Base-by-base conservation (phyloP, 306 rosid species). In the Lathyrus tuberosus region DNA sequence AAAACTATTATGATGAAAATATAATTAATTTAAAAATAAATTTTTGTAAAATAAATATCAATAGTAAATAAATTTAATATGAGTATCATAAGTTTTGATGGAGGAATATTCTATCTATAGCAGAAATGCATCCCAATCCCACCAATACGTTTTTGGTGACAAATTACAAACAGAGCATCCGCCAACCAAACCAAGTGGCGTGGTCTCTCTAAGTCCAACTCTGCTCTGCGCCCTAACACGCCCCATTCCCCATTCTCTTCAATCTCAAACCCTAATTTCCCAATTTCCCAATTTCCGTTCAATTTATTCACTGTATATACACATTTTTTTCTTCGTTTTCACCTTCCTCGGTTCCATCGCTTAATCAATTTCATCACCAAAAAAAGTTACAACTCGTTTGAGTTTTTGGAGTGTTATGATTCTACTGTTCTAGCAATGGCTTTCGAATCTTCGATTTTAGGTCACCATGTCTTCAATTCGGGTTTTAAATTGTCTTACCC, bases 351-450 rank as follows among this genome's bases (percentile, higher is more conserved):
- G n/a, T 18, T 71, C 18, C 69, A 4, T 22, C 33, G 58, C 72
- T 14, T 67, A 40, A 12, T 35, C 61, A 13, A 17, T 72, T 70
- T 24, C 44, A 41, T 61, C 30, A 12, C 63, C 40, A 35, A 35
- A 35, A 35, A 35, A 35, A 31, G 35, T 31, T 31, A 35, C 17
- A 43, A 14, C 48, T 43, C 48, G 7, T 56, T 78, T 79, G 62
- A 52, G 10, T 71, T 62, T 13, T 49, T 71, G 79, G 62, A 62
- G 37, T 62, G 78, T 75, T 82, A 64, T 57, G 61, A 22, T 54
- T 44, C 57, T 70, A 72, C 10, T 72, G 67, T 70, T 63, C 60
- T 70, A 62, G 77, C 52, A 72, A 82, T 82, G 86, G 73, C 71
- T 13, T 43, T 71, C 13, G 77, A 82, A 67, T 82, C 81, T 6